These are phyloP conservation scores for Alternaria sp. DNA, from an alignment of 2,329 filamentous ascomycete species.

Conservation along the genomic window DNA sequence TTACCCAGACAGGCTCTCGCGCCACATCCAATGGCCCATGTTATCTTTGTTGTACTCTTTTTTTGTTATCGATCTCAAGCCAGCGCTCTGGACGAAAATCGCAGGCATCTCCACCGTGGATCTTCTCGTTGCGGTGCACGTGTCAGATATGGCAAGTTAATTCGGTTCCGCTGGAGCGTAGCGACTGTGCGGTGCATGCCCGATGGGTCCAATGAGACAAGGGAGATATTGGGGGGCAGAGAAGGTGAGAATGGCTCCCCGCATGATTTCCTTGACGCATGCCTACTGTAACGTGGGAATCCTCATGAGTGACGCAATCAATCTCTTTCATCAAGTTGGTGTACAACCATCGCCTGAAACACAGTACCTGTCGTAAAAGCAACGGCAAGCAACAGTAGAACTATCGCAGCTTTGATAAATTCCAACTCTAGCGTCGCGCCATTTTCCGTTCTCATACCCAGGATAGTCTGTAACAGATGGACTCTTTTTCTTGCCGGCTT, in stretches of 20 bases:
- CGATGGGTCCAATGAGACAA: conserved; percentile 52
- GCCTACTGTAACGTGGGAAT: conserved; percentile 46
- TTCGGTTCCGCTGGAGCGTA: conserved; percentile 40
- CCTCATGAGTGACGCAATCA: conserved; percentile 49
- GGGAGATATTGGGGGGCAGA: conserved; percentile 58
- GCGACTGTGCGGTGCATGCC: conserved; percentile 47
- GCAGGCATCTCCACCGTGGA: conserved; percentile 42
- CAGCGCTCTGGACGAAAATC: conserved; percentile 44
- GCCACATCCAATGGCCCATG: conserved; percentile 62
- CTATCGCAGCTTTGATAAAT: conserved; percentile 63
- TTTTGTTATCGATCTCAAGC: conserved; percentile 47
- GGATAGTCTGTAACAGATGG: conserved; percentile 64
- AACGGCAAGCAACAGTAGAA: conserved; percentile 62
- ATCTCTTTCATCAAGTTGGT: conserved; percentile 60
- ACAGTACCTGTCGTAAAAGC: conserved; percentile 63
- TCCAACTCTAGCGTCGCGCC: conserved; percentile 59
- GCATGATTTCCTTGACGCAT: conserved; percentile 61
- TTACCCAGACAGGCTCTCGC: conserved; percentile 59
- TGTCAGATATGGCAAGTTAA: conserved; percentile 44
- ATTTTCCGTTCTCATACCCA: conserved; percentile 50
- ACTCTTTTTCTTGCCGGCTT: conserved; percentile 58
- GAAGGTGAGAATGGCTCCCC: conserved; percentile 12
- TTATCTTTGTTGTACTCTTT: conserved; percentile 59
- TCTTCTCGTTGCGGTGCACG: conserved; percentile 39
- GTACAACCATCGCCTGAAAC: conserved; percentile 61